phyloP scores from a whole-genome alignment of 2,329 filamentous ascomycete species.

The Scolecobasidium constrictum region DNA sequence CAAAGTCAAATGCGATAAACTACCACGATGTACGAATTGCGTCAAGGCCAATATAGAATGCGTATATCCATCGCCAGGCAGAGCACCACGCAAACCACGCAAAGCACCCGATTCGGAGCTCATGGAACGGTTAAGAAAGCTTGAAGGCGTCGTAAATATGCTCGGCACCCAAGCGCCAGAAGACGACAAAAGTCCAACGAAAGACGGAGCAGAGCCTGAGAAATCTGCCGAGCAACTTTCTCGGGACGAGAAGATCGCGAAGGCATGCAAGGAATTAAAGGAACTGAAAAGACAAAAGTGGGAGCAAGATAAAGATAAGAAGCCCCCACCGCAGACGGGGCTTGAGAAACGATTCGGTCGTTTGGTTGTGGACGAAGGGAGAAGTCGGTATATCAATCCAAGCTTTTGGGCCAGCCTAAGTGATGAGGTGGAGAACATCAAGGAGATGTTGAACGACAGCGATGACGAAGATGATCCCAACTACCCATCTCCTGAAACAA shows the following conservation, averaged over 20 bases:
- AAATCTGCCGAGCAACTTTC: conserved; percentile 3
- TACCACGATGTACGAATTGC: conserved; percentile 67
- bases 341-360: conserved; percentile 50
- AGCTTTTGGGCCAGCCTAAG: conserved; percentile 68
- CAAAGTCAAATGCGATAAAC: conserved; percentile 71
- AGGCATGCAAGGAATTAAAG: conserved; percentile 6
- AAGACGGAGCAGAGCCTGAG: conserved; percentile 2
- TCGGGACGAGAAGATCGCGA: conserved; percentile 7
- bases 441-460: conserved; percentile 50
- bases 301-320: conserved; percentile 8
- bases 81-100: conserved; percentile 57
- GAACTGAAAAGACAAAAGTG: conserved; percentile 9
- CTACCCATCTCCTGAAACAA: conserved; percentile 27
- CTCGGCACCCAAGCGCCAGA: conserved; percentile 37
- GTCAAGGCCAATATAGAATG: conserved; percentile 59
- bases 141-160: conserved; percentile 63
- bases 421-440: conserved; percentile 59
- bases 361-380: conserved; percentile 60
- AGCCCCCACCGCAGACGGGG: conserved; percentile 12
- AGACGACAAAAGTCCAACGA: conserved; percentile 11
- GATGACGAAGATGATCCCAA: conserved; percentile 48
- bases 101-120: conserved; percentile 62
- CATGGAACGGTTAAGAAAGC: conserved; percentile 57
- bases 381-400: conserved; percentile 63
- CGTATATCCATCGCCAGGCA: conserved; percentile 62